Evolutionary conservation across 2,329 filamentous ascomycete species (phyloP).

Genomic region (Calonectria crousiana): DNA sequence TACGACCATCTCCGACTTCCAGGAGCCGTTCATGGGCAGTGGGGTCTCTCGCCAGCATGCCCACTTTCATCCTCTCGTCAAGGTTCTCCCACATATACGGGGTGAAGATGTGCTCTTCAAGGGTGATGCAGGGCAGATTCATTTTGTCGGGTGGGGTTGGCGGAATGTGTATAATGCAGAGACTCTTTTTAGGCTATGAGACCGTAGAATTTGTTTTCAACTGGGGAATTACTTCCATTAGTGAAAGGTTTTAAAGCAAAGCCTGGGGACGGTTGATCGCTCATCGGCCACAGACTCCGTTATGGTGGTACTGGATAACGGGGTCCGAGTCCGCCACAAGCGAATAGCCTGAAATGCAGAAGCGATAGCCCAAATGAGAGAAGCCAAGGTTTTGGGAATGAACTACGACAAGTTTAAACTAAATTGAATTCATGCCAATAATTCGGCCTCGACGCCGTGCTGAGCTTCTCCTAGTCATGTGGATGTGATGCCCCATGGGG

Average conservation of each 20-base stretch:
- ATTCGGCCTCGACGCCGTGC: neutral
- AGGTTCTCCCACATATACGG: conserved; percentile 3
- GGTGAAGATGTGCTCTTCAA: conserved; percentile 24
- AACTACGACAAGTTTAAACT: neutral
- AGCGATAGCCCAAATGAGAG: neutral
- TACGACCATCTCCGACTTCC: neutral
- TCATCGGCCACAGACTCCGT: neutral
- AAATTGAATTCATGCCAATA: neutral
- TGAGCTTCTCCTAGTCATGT: neutral
- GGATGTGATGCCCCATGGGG: neutral
- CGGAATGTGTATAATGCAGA: neutral
- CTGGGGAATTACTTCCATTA: neutral
- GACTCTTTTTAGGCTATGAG: neutral
- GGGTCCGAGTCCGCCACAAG: neutral
- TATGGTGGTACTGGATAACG: neutral
- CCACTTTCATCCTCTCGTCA: neutral
- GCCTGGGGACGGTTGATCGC: neutral
- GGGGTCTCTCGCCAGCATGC: neutral
- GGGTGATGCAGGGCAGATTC: conserved; percentile 15
- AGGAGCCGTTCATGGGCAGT: neutral
- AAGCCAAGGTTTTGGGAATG: neutral
- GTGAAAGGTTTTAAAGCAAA: neutral
- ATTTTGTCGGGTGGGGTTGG: neutral
- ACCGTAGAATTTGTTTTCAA: neutral
- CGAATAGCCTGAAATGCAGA: neutral